Conservation (phyloP, 2,329 filamentous ascomycete species). For the Chaetomium sp. region DNA sequence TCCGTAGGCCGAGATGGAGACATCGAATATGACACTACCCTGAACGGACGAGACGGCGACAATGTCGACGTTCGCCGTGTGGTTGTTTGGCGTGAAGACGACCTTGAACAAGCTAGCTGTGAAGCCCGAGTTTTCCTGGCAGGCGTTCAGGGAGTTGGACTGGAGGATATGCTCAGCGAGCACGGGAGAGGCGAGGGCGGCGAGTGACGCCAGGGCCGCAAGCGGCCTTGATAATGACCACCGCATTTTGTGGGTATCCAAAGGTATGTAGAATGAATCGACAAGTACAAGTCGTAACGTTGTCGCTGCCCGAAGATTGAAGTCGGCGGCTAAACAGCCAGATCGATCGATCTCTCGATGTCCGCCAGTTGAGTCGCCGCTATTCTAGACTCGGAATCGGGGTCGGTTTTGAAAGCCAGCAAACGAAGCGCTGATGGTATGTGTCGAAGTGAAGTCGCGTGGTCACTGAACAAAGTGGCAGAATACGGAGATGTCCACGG, state of each 20-base stretch:
- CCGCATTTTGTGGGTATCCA: constrained; percentile 47
- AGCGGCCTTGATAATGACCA: constrained; percentile 50
- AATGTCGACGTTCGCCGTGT: constrained; percentile 71
- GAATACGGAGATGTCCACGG: neutral
- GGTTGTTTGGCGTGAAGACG: constrained; percentile 74
- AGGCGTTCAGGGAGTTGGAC: constrained; percentile 82
- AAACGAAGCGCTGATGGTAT: constrained; percentile 14
- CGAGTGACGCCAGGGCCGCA: constrained; percentile 49
- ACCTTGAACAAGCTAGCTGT: constrained; percentile 88
- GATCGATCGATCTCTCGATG: neutral
- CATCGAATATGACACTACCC: constrained; percentile 76
- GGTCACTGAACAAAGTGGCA: neutral
- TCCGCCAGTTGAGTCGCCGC: neutral
- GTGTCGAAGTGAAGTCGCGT: constrained; percentile 14
- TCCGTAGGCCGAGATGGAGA: constrained; percentile 80
- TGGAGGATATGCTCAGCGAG: constrained; percentile 63
- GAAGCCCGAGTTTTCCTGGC: constrained; percentile 82
- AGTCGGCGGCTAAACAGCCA: constrained; percentile 5
- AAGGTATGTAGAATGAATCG: neutral
- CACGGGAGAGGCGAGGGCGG: constrained; percentile 49
- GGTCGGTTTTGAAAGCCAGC: neutral
- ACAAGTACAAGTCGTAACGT: neutral
- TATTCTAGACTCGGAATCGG: neutral
- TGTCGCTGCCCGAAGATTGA: constrained; percentile 11
- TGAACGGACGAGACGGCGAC: constrained; percentile 80